These are phyloP conservation scores for Fonsecaea multimorphosa DNA, from an alignment of 2,329 filamentous ascomycete species.

Conservation along the genomic window DNA sequence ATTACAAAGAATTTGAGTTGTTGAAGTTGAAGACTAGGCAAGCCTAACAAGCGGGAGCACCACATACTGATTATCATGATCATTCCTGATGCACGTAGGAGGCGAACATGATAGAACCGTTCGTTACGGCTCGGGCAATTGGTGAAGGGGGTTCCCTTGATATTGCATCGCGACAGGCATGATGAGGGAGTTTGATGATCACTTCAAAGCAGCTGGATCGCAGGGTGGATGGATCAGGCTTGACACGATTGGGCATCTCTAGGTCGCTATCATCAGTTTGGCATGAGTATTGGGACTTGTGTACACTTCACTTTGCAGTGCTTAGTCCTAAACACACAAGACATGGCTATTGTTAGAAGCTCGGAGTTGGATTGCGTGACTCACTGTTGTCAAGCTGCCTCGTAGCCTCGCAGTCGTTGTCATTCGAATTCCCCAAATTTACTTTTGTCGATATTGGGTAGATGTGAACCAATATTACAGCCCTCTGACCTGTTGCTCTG, in stretches of 20 bases:
- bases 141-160: not conserved
- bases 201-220: not conserved
- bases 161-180: constrained; percentile 29
- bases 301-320: not conserved
- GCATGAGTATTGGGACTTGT: not conserved
- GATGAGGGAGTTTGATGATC: constrained; percentile 3
- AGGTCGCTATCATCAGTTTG: not conserved
- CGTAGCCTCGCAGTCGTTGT: not conserved
- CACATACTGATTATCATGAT: not conserved
- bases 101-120: not conserved
- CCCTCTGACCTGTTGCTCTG: not conserved
- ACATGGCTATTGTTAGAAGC: not conserved
- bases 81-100: not conserved
- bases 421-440: not conserved
- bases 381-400: not conserved
- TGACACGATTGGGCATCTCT: not conserved
- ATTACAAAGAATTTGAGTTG: constrained; percentile 78
- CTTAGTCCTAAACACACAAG: not conserved
- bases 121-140: constrained; percentile 7
- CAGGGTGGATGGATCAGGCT: not conserved
- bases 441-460: not conserved
- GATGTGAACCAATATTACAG: not conserved
- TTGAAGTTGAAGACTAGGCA: constrained; percentile 61
- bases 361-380: not conserved
- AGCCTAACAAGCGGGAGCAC: not conserved